Conservation (phyloP, 345 rosid species). For the Pugionium cornutum region DNA sequence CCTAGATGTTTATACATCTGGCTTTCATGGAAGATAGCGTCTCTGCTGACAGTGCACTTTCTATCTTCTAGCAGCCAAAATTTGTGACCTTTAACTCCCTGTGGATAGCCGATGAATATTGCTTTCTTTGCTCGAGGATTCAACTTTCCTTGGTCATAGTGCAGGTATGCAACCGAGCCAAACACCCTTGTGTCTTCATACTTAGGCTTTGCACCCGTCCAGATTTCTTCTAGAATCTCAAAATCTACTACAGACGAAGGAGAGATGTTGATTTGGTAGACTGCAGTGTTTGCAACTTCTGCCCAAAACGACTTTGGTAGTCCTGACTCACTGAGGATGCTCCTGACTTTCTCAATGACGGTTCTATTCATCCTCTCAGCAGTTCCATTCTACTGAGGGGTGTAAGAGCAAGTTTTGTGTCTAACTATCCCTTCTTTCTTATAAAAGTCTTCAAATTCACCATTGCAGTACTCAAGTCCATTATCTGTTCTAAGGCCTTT, state of each 20-base stretch:
- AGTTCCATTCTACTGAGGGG: not conserved
- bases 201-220: not conserved
- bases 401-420: not conserved
- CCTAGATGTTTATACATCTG: too few species aligned
- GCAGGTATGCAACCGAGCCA: not conserved
- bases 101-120: not conserved
- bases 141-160: not conserved
- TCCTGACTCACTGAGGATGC: not conserved
- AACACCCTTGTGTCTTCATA: not conserved
- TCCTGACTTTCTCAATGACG: not conserved
- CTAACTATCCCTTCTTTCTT: not conserved
- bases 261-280: not conserved
- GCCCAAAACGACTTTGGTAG: not conserved
- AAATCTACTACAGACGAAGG: not conserved
- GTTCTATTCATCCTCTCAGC: not conserved
- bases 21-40: not conserved
- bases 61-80: not conserved
- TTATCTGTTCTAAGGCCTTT: not conserved
- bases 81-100: not conserved
- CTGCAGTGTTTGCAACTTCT: not conserved
- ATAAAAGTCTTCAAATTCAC: not conserved
- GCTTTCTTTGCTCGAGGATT: not conserved
- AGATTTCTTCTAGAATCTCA: not conserved
- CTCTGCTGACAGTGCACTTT: not conserved
- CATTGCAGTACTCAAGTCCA: not conserved